Evolutionary conservation across 1,139 yeast species (phyloP).

Genomic region (Geotrichum europaeum): DNA sequence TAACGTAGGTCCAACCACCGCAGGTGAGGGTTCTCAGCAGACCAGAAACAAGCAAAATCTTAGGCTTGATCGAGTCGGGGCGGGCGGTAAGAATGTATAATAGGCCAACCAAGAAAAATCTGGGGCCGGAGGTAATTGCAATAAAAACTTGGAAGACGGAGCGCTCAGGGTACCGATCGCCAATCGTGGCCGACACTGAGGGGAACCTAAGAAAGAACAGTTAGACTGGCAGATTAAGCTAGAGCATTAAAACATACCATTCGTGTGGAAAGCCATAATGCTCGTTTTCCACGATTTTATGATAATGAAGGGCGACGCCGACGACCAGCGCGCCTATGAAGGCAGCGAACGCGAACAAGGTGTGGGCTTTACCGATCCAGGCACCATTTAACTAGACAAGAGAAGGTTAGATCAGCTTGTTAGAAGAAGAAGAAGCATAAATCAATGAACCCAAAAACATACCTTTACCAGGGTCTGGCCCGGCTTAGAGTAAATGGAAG

Average conservation of each 20-base stretch:
- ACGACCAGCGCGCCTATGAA: slow-evolving; percentile 67
- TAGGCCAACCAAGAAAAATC: slow-evolving; percentile 66
- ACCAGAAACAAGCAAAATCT: slow-evolving; percentile 50
- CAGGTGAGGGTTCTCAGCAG: slow-evolving; percentile 81
- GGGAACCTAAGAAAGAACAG: slow-evolving; percentile 49
- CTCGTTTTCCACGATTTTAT: slow-evolving; percentile 82
- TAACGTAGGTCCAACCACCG: slow-evolving; percentile 98
- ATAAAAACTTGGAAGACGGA: slow-evolving; percentile 79
- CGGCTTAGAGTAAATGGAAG: slow-evolving; percentile 13
- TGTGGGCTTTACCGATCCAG: slow-evolving; percentile 63
- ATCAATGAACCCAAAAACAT: background rate
- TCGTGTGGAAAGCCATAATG: slow-evolving; percentile 90
- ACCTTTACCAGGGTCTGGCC: slow-evolving; percentile 17
- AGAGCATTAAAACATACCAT: slow-evolving; percentile 45
- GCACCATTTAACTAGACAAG: slow-evolving; percentile 47
- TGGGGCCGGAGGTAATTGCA: slow-evolving; percentile 51
- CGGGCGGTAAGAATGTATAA: slow-evolving; percentile 43
- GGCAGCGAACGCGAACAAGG: slow-evolving; percentile 63
- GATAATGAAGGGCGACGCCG: slow-evolving; percentile 69
- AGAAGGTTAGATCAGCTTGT: background rate
- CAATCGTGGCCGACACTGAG: slow-evolving; percentile 92
- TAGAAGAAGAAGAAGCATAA: too few relatives aligned
- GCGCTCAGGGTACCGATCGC: slow-evolving; percentile 94
- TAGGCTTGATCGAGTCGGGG: slow-evolving; percentile 41
- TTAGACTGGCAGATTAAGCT: background rate